Conservation (phyloP, 1,284 basidiomycete species). For the Puccinia hordei region DNA sequence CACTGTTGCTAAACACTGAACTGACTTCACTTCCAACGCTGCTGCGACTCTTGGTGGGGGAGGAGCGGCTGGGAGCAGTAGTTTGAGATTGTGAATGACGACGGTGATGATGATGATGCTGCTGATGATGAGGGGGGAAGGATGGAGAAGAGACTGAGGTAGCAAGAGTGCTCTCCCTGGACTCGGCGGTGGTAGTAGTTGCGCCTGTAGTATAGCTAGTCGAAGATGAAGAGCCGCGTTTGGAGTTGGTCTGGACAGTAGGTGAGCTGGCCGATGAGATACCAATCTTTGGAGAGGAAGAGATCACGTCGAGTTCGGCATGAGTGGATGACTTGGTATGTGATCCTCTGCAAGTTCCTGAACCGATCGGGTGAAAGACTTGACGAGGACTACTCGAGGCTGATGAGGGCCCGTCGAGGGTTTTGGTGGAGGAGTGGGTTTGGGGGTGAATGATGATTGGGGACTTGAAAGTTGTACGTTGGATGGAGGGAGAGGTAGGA, state of each 20-base stretch:
- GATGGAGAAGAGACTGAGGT: slow-evolving; percentile 69
- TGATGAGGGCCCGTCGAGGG: not conserved
- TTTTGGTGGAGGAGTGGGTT: not conserved
- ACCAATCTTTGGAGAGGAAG: not conserved
- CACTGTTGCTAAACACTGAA: slow-evolving; percentile 70
- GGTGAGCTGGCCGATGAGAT: slow-evolving; percentile 8
- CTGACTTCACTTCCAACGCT: slow-evolving; percentile 84
- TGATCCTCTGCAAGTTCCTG: not conserved
- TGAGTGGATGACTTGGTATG: not conserved
- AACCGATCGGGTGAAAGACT: not conserved
- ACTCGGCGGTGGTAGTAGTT: slow-evolving; percentile 70
- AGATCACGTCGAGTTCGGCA: not conserved
- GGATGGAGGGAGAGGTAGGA: not conserved
- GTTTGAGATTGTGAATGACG: slow-evolving; percentile 56
- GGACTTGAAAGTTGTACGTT: slow-evolving; percentile 1
- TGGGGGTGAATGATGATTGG: not conserved
- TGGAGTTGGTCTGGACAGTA: slow-evolving; percentile 57
- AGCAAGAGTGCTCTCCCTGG: slow-evolving; percentile 78
- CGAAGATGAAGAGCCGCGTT: slow-evolving; percentile 83
- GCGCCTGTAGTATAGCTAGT: slow-evolving; percentile 68
- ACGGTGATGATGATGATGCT: slow-evolving; percentile 64
- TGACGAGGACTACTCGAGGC: slow-evolving; percentile 24
- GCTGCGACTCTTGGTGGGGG: slow-evolving; percentile 64
- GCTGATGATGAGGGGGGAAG: slow-evolving; percentile 15
- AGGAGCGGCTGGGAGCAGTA: slow-evolving; percentile 39